phyloP scores from a whole-genome alignment of 2,329 filamentous ascomycete genomes.

The Epichloe baconii region DNA sequence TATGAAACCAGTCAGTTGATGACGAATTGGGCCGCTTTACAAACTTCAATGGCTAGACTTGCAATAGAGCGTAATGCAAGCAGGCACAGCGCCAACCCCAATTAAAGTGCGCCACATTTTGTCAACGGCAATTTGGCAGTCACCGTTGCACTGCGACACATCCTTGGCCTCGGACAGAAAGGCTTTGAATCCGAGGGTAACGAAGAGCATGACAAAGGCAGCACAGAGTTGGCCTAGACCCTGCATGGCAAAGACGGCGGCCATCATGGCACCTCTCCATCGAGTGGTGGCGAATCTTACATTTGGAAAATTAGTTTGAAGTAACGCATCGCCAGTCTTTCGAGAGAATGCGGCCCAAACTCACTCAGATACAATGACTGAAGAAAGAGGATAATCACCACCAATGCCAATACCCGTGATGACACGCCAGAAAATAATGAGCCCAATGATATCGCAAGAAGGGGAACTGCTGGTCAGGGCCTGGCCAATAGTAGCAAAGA shows the following conservation, averaged over 20 bases:
- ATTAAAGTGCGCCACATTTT: slow-evolving; percentile 69
- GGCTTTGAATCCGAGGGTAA: slow-evolving; percentile 57
- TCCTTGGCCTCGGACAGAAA: slow-evolving; percentile 40
- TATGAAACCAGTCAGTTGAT: slow-evolving; percentile 6
- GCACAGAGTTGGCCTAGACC: slow-evolving; percentile 68
- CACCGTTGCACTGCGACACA: slow-evolving; percentile 37
- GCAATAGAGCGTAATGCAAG: slow-evolving; percentile 70
- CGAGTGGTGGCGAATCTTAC: slow-evolving; percentile 58
- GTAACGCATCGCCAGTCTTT: neutral
- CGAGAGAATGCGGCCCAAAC: slow-evolving; percentile 3
- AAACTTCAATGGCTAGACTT: slow-evolving; percentile 26
- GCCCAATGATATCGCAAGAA: slow-evolving; percentile 47
- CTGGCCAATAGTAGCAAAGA: slow-evolving; percentile 64
- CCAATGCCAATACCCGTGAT: slow-evolving; percentile 43
- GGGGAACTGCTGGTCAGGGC: slow-evolving; percentile 50
- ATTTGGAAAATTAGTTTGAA: neutral
- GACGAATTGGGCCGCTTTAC: neutral
- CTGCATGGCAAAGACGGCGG: slow-evolving; percentile 76
- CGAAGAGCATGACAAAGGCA: slow-evolving; percentile 63
- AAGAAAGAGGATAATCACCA: slow-evolving; percentile 64
- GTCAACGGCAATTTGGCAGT: slow-evolving; percentile 43
- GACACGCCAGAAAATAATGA: slow-evolving; percentile 71
- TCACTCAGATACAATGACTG: slow-evolving; percentile 73
- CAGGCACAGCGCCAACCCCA: slow-evolving; percentile 30
- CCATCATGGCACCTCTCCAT: slow-evolving; percentile 82